phyloP scores from a whole-genome alignment of 2,329 filamentous ascomycete genomes.

The Ophiocordyceps australis region DNA sequence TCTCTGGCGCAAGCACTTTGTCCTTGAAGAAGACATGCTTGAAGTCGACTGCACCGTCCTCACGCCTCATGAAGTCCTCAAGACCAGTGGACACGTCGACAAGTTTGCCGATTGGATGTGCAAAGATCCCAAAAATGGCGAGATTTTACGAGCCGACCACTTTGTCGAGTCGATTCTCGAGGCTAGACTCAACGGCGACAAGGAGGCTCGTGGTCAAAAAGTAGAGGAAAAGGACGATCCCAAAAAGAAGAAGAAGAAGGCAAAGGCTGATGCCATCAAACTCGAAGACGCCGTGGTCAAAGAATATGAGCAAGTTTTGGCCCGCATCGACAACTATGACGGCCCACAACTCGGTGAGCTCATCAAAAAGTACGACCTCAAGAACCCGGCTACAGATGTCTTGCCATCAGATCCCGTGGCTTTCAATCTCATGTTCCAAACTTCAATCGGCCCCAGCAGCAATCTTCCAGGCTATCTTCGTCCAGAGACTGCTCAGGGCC shows the following conservation, averaged over 20 bases:
- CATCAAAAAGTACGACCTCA: conserved; percentile 82
- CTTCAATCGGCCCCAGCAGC: conserved; percentile 80
- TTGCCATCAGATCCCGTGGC: conserved; percentile 66
- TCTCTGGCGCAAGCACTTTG: conserved; percentile 83
- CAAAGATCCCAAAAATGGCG: conserved; percentile 94
- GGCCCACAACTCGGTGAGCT: conserved; percentile 72
- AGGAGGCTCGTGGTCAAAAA: conserved; percentile 75
- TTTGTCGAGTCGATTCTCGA: conserved; percentile 91
- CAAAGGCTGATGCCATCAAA: conserved; percentile 61
- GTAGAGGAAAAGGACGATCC: conserved; percentile 56
- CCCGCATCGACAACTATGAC: conserved; percentile 88
- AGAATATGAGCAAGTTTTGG: conserved; percentile 83
- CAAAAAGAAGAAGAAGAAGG: conserved; percentile 81
- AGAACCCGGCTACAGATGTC: conserved; percentile 65
- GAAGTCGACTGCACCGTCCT: conserved; percentile 89
- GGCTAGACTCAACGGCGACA: conserved; percentile 71
- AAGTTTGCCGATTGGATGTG: conserved; percentile 99
- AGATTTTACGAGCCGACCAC: conserved; percentile 92
- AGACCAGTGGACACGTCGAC: conserved; percentile 92
- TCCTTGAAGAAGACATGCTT: conserved; percentile 85
- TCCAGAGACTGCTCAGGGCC: conserved; percentile 92
- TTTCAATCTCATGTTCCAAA: conserved; percentile 99
- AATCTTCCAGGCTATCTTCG: conserved; percentile 73
- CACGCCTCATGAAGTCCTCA: conserved; percentile 83
- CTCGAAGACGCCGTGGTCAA: conserved; percentile 71